Conservation (phyloP, 352 stramenopile species). For the Phytophthora lateralis region DNA sequence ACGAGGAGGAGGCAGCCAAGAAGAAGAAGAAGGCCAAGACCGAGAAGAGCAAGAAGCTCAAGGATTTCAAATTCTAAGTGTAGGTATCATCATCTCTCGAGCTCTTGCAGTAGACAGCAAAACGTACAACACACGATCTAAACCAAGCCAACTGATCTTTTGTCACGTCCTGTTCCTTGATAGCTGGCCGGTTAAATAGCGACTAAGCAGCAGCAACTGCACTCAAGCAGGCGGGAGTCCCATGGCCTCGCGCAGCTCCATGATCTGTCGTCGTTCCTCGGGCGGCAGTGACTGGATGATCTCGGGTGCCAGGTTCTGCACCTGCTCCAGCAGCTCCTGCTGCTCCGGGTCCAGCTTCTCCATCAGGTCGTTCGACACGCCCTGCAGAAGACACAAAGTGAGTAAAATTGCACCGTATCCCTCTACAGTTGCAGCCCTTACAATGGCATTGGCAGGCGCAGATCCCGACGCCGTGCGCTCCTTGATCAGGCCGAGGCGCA, state of each 20-base stretch:
- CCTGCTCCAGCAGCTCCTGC: slow-evolving; percentile 78
- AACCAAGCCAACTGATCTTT: slow-evolving; percentile 11
- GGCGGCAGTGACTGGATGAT: slow-evolving; percentile 79
- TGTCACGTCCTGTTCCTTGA: slow-evolving; percentile 4
- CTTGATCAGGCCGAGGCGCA: slow-evolving; percentile 77
- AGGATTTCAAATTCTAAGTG: slow-evolving; percentile 87
- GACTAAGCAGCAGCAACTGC: background rate
- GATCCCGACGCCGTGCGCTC: slow-evolving; percentile 42
- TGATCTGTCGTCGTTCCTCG: slow-evolving; percentile 80
- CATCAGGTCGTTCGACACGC: slow-evolving; percentile 69
- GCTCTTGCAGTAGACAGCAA: slow-evolving; percentile 34
- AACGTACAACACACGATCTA: slow-evolving; percentile 15
- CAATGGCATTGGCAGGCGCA: slow-evolving; percentile 55
- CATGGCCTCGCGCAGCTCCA: slow-evolving; percentile 85
- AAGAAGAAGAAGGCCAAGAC: slow-evolving; percentile 82
- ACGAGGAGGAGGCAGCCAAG: slow-evolving; percentile 59
- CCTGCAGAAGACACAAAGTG: slow-evolving; percentile 22
- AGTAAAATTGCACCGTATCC: background rate
- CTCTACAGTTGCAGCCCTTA: slow-evolving; percentile 16
- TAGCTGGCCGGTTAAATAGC: slow-evolving; percentile 29
- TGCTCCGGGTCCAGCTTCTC: slow-evolving; percentile 78
- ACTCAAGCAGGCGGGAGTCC: slow-evolving; percentile 61
- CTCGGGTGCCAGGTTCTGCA: slow-evolving; percentile 81
- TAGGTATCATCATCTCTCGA: slow-evolving; percentile 13
- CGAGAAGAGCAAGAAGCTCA: slow-evolving; percentile 84